A percentile compares a stretch with the other conserved stretches of the same genome.
Conservation (phyloP, 176 grass and related monocot genomes). For the Poa pratensis region DNA sequence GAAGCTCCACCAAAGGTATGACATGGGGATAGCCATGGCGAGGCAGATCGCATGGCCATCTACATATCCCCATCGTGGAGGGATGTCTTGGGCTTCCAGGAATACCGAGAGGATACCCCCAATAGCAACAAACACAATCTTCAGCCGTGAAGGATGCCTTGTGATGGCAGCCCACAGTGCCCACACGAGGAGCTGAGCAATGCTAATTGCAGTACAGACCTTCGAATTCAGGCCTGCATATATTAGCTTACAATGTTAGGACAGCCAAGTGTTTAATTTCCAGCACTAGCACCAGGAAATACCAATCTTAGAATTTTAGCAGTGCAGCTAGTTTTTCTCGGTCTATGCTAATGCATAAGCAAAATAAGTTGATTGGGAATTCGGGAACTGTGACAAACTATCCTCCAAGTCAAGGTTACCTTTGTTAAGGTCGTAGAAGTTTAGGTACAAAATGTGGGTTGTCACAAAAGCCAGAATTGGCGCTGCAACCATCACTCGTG, state of each 20-base stretch:
- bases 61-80: conserved; percentile 71
- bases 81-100: conserved; percentile 72
- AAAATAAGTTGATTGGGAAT: background rate
- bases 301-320: background rate
- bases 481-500: conserved; percentile 86
- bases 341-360: background rate
- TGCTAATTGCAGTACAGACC: conserved; percentile 61
- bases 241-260: conserved; percentile 8
- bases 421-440: conserved; percentile 86
- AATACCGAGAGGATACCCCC: conserved; percentile 48
- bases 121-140: conserved; percentile 61
- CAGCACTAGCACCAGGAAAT: background rate
- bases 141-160: conserved; percentile 70
- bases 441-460: conserved; percentile 94
- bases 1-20: conserved; percentile 93
- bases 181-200: conserved; percentile 72
- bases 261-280: background rate
- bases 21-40: conserved; percentile 56
- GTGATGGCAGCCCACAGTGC: conserved; percentile 69
- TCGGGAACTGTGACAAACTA: background rate
- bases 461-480: conserved; percentile 94
- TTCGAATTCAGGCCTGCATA: conserved; percentile 77
- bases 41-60: conserved; percentile 75
- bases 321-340: background rate
- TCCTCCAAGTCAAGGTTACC: conserved; percentile 48